Evolutionary conservation across 129 eudicot species (phyloP).

Genomic region (Erigeron canadensis): DNA sequence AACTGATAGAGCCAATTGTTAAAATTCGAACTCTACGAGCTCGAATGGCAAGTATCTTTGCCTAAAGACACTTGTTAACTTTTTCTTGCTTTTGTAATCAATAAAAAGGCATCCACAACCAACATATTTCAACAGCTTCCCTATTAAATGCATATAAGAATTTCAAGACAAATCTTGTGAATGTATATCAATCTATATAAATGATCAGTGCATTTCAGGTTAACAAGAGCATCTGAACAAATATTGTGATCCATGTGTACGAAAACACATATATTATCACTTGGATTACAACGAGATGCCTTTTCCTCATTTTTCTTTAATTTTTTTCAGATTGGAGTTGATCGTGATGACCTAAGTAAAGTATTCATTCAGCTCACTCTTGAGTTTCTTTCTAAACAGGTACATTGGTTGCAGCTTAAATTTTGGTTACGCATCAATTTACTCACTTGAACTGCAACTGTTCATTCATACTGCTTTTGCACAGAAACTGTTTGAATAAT

Average conservation of each 20-base stretch:
- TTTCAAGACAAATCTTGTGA: constrained; percentile 1
- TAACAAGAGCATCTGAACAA: too few relatives aligned
- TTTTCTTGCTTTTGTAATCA: constrained; percentile 9
- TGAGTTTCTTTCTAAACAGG: constrained; percentile 94
- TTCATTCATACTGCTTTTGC: constrained; percentile 5
- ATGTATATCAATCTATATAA: not conserved
- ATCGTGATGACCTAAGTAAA: constrained; percentile 75
- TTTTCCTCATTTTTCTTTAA: not conserved
- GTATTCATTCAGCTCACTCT: constrained; percentile 87
- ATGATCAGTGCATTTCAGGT: too few relatives aligned
- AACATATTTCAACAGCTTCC: not conserved
- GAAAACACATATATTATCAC: not conserved
- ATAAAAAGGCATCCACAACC: not conserved
- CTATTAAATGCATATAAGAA: not conserved
- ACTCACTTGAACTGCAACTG: not conserved
- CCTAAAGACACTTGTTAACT: not conserved
- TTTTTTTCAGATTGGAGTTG: constrained; percentile 81
- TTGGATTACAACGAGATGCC: not conserved
- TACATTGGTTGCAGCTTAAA: constrained; percentile 23
- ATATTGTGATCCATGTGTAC: too few relatives aligned
- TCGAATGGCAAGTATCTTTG: constrained; percentile 74
- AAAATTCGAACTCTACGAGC: constrained; percentile 91
- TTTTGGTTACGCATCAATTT: constrained; percentile 5
- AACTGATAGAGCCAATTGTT: constrained; percentile 64
- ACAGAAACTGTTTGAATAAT: not conserved